Conservation (phyloP, 768 basidiomycete species). For the Fibroporia radiculosa region DNA sequence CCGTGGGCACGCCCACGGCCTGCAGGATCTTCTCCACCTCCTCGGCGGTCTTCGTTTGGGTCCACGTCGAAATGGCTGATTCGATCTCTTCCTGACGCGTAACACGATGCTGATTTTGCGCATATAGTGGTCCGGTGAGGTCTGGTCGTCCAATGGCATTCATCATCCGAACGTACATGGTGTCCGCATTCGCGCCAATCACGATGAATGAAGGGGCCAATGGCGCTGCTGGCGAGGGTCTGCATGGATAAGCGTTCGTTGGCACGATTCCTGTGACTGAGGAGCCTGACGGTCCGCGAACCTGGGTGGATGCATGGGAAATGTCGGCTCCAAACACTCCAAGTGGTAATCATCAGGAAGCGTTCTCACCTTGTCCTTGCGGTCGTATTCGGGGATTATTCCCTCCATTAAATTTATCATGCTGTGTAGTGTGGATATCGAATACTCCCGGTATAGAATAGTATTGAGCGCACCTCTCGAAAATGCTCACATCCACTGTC, state of each 20-base stretch:
- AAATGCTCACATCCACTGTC: constrained; percentile 70
- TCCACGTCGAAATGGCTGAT: constrained; percentile 55
- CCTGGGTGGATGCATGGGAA: constrained; percentile 24
- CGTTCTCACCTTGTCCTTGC: constrained; percentile 58
- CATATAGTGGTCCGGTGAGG: constrained; percentile 46
- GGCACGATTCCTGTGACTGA: constrained; percentile 72
- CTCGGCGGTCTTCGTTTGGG: constrained; percentile 37
- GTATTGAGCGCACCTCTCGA: constrained; percentile 44
- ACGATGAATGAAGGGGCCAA: constrained; percentile 48
- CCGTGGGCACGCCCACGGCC: constrained; percentile 52
- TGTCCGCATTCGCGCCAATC: constrained; percentile 67
- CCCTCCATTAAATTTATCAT: constrained; percentile 77
- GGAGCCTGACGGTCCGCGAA: constrained; percentile 66
- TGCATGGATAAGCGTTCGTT: constrained; percentile 67
- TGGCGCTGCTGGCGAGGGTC: constrained; percentile 35
- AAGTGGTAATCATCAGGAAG: neutral
- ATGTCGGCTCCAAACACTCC: neutral
- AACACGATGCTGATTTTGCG: constrained; percentile 36
- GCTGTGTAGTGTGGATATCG: constrained; percentile 24
- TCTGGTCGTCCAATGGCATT: constrained; percentile 47
- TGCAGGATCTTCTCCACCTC: constrained; percentile 46
- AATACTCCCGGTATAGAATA: neutral
- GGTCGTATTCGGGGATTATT: constrained; percentile 67
- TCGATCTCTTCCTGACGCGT: constrained; percentile 46
- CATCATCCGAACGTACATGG: constrained; percentile 65